phyloP scores from a whole-genome alignment of 2,329 filamentous ascomycete species.

The Ophiostoma novo-ulmi region DNA sequence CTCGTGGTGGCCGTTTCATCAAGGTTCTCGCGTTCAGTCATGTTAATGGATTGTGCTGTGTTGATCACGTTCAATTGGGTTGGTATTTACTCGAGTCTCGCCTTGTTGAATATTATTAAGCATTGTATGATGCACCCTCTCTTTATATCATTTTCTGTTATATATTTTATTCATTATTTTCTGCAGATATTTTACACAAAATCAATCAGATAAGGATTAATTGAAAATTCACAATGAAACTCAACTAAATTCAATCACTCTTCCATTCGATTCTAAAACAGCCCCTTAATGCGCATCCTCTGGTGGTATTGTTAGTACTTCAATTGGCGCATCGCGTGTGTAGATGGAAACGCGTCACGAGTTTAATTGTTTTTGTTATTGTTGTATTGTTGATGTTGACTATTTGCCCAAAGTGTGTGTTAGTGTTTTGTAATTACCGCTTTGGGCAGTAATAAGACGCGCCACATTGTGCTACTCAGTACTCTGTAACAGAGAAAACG shows the following conservation, averaged over 20 bases:
- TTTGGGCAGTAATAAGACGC: background rate
- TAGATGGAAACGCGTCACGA: background rate
- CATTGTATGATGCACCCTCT: too few species aligned
- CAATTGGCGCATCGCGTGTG: background rate
- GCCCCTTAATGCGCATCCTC: background rate
- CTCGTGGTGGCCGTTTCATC: background rate
- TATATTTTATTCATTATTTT: too few species aligned
- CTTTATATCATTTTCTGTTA: too few species aligned
- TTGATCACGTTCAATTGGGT: too few species aligned
- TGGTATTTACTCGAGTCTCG: too few species aligned
- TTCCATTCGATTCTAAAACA: slow-evolving; percentile 7
- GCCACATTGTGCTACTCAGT: background rate
- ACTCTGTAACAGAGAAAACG: background rate
- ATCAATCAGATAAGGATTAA: background rate
- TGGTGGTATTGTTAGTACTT: background rate
- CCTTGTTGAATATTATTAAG: too few species aligned
- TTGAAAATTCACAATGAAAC: background rate
- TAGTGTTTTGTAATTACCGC: slow-evolving; percentile 6
- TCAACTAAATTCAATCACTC: background rate
- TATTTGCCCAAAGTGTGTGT: background rate
- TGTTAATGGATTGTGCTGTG: background rate
- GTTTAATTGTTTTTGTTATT: slow-evolving; percentile 4
- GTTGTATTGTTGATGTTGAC: background rate
- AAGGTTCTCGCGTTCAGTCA: background rate
- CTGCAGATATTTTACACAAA: too few species aligned